A percentile compares a stretch with the other conserved stretches of the same genome.
Conservation (phyloP, 148 eudicot genomes). For the Fagopyrum tataricum region DNA sequence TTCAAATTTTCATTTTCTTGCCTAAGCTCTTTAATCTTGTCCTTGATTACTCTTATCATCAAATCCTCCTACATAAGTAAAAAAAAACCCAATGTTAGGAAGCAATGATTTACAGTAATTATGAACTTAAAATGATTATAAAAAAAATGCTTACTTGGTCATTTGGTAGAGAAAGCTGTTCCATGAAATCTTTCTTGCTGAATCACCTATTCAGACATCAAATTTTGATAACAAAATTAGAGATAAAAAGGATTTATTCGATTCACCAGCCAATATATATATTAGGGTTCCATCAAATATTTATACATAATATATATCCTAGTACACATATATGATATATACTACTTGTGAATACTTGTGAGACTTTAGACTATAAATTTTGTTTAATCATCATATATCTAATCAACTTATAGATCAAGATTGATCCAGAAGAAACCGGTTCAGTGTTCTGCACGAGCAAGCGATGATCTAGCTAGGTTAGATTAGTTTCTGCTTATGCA, state of each 20-base stretch:
- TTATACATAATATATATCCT: too few species aligned
- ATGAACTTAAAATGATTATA: not conserved
- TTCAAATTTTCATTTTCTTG: constrained; percentile 43
- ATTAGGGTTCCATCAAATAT: not conserved
- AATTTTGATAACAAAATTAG: not conserved
- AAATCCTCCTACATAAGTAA: constrained; percentile 18
- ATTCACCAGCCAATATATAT: not conserved
- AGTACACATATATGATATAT: too few species aligned
- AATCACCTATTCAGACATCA: not conserved
- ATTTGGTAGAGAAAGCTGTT: not conserved
- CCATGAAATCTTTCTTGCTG: not conserved
- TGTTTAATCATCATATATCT: too few species aligned
- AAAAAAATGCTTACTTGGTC: not conserved
- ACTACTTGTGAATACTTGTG: too few species aligned
- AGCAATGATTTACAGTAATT: not conserved
- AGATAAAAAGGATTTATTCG: not conserved
- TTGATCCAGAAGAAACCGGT: too few species aligned
- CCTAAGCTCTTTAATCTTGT: constrained; percentile 39
- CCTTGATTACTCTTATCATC: constrained; percentile 29
- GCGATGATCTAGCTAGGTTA: not conserved
- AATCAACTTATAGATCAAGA: too few species aligned
- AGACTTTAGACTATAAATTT: too few species aligned
- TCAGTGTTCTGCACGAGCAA: too few species aligned
- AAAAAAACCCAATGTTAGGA: not conserved
- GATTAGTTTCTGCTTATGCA: too few species aligned